phyloP scores from a whole-genome alignment of 805 yeast genomes.

The Ascoidea asiatica region DNA sequence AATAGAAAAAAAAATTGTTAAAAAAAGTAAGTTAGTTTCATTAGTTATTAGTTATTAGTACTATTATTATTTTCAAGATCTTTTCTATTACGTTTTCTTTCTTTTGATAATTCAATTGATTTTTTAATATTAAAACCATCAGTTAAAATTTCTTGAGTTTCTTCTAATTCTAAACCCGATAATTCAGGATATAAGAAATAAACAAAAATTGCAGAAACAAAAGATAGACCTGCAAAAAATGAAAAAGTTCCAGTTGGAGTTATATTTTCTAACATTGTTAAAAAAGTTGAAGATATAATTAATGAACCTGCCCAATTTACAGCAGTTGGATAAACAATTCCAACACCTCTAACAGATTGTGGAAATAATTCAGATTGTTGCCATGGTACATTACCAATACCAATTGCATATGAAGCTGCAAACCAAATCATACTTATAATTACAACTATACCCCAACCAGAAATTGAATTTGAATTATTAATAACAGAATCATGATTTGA shows the following conservation, averaged over 20 bases:
- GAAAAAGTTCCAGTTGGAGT: conserved; percentile 94
- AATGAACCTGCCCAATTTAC: conserved; percentile 94
- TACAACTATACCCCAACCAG: conserved; percentile 81
- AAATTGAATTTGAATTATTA: conserved; percentile 30
- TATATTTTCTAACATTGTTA: conserved; percentile 86
- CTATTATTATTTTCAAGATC: not conserved
- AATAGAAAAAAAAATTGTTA: not conserved
- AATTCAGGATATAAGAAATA: conserved; percentile 87
- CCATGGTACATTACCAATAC: conserved; percentile 98
- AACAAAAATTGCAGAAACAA: conserved; percentile 57
- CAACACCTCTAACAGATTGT: conserved; percentile 84
- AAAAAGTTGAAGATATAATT: conserved; percentile 79
- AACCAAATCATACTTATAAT: conserved; percentile 75
- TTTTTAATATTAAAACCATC: conserved; percentile 80
- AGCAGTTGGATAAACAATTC: conserved; percentile 82
- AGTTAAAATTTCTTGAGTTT: conserved; percentile 66
- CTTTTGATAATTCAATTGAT: conserved; percentile 39
- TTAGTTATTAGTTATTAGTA: not conserved
- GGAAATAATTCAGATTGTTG: conserved; percentile 94
- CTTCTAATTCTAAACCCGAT: conserved; percentile 81
- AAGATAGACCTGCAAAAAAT: conserved; percentile 73
- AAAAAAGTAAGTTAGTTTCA: not conserved
- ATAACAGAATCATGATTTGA: conserved; percentile 29
- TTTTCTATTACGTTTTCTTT: conserved; percentile 19
- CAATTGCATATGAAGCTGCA: conserved; percentile 86